Evolutionary conservation across 371 early-diverging fungal species (phyloP), one percentile per base, ranked within the genome.

Genomic region (Saksenaea vasiformis): DNA sequence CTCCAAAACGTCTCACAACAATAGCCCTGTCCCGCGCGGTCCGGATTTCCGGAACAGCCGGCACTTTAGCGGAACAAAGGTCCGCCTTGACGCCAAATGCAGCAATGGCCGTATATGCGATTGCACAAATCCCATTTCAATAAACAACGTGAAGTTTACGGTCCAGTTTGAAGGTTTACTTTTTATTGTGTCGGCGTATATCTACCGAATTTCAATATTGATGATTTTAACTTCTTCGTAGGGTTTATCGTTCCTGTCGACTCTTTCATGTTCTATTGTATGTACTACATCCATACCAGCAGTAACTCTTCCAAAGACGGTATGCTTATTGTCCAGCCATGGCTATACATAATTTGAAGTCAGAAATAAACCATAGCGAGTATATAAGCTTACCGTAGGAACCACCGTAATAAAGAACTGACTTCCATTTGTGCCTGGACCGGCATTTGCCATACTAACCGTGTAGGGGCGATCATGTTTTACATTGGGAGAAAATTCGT

Each of bases 381-480:
- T 22, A 47, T 19, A 47, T 60, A 17, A 17, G 80, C 84, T 79
- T 86, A 91, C 92, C 38, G 93, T 90, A 17, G 88, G 89, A 2
- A 80, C 93, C n/a, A 92, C 90, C 0, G 99, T 99, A 67, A 99
- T 98, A 69, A 99, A 99, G 77, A 99, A 99, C 78, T 99, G 99
- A 54, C 90, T 90, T 2, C 90, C 95, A 72, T 96, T 97, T 8
- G 96, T 94, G 37, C 90, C 87, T 4, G 95, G 92, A 4, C 99
- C 99, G 0, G 92, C 89, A 76, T 99, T 99, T 8, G 99, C 99
- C 99, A 99, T 99, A 62, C 93, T 91, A 0, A 99, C 83, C 0
- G 95, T 91, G 43, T 95, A 97, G 0, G 96, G 92, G 9, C 91
- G 85, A 72, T 95, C 93, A 69, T 97, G 98, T 64, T 84, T 85